phyloP scores from a whole-genome alignment of 345 rosid genomes.

The Aegle marmelos region DNA sequence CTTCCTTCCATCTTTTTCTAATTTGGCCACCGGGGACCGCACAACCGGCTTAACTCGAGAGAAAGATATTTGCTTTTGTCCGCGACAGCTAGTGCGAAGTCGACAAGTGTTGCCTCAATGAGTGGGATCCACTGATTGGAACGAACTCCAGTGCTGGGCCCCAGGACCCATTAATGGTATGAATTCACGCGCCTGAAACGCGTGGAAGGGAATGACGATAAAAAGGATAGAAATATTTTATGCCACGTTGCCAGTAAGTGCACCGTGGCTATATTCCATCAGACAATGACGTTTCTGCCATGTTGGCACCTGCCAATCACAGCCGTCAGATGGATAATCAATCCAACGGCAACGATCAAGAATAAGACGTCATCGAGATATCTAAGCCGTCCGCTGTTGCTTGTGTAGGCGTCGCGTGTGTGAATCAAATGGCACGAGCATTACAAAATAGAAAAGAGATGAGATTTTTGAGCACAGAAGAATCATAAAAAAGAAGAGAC shows the following conservation, averaged over 20 bases:
- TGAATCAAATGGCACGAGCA: background rate
- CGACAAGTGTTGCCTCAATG: background rate
- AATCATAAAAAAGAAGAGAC: conserved; percentile 2
- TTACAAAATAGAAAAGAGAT: conserved; percentile 6
- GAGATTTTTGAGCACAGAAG: conserved; percentile 12
- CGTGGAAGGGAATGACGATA: background rate
- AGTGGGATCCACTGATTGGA: background rate
- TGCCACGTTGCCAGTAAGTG: conserved; percentile 34
- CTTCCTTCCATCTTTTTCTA: background rate
- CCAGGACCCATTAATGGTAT: too few relatives aligned
- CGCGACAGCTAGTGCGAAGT: background rate
- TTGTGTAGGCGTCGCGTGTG: conserved; percentile 21
- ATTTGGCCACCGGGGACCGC: background rate
- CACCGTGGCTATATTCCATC: conserved; percentile 33
- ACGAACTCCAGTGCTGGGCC: background rate
- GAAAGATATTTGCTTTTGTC: background rate
- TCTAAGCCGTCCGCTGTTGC: conserved; percentile 37
- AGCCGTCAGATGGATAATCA: conserved; percentile 8
- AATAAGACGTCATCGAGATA: background rate
- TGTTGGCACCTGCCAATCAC: conserved; percentile 31
- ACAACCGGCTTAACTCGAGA: background rate
- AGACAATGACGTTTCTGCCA: conserved; percentile 51
- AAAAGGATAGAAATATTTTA: background rate
- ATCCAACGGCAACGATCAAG: conserved; percentile 21
- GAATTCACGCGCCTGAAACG: background rate